These are phyloP conservation scores for Cercospora sp. DNA, from an alignment of 2,329 filamentous ascomycete species.

Conservation along the genomic window DNA sequence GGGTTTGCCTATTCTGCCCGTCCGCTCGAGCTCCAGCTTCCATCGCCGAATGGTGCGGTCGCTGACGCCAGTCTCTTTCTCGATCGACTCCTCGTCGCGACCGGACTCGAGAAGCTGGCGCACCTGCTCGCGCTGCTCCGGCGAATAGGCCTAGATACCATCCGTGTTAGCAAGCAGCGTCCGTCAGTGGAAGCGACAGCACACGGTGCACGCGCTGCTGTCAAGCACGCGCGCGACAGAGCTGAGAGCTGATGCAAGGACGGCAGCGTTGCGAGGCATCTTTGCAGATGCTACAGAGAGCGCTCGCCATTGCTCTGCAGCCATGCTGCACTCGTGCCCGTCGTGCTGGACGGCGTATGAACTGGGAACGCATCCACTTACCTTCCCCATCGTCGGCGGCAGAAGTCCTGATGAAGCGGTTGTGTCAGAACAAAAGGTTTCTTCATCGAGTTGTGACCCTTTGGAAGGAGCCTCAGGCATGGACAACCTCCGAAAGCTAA, in stretches of 20 bases:
- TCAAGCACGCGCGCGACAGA: background rate
- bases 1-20: slow-evolving; percentile 42
- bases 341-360: background rate
- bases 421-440: slow-evolving; percentile 2
- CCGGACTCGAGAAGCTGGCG: slow-evolving; percentile 39
- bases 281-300: background rate
- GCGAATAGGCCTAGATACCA: slow-evolving; percentile 27
- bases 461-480: background rate
- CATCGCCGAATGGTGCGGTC: slow-evolving; percentile 38
- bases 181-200: background rate
- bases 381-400: slow-evolving; percentile 6
- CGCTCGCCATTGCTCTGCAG: background rate
- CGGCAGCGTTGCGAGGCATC: slow-evolving; percentile 2
- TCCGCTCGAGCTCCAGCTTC: slow-evolving; percentile 42
- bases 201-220: background rate
- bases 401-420: slow-evolving; percentile 3
- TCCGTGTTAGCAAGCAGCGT: background rate
- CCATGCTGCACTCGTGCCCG: background rate
- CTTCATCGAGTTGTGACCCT: background rate
- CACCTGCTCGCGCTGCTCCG: slow-evolving; percentile 28
- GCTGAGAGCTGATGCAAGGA: slow-evolving; percentile 7
- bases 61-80: slow-evolving; percentile 41
- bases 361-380: slow-evolving; percentile 3
- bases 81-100: slow-evolving; percentile 40
- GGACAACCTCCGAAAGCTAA: background rate